phyloP scores from a whole-genome alignment of 495 filamentous ascomycete species.

The Trichoderma reesei region DNA sequence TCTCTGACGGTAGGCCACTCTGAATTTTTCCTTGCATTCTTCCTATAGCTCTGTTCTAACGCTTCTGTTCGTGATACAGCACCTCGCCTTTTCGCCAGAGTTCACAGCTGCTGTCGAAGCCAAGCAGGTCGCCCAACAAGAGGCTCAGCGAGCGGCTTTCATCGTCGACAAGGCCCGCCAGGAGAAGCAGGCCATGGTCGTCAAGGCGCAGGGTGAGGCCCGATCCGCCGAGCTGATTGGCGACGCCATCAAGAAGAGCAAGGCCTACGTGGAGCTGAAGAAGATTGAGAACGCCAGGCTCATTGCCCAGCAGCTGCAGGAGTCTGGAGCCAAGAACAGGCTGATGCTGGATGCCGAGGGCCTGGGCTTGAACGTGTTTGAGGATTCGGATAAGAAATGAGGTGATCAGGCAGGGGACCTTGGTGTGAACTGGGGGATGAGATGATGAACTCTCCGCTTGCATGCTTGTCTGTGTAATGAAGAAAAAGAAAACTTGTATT shows the following conservation, averaged over 20 bases:
- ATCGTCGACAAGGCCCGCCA: constrained; percentile 97
- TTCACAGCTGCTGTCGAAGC: constrained; percentile 98
- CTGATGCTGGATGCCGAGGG: constrained; percentile 84
- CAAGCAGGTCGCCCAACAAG: constrained; percentile 98
- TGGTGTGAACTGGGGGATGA: constrained; percentile 10
- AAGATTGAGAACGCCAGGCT: constrained; percentile 92
- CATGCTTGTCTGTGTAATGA: constrained; percentile 20
- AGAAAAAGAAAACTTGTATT: not conserved
- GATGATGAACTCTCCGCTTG: constrained; percentile 33
- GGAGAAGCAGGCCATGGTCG: constrained; percentile 98
- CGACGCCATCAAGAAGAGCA: constrained; percentile 98
- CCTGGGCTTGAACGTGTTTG: constrained; percentile 80
- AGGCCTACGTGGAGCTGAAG: constrained; percentile 90
- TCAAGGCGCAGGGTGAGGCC: constrained; percentile 97
- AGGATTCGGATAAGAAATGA: constrained; percentile 36
- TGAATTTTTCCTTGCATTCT: not conserved
- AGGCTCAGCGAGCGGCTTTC: constrained; percentile 94
- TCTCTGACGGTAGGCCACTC: constrained; percentile 73
- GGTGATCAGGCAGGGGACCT: not conserved
- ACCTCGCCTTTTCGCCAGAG: constrained; percentile 97
- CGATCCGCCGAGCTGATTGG: constrained; percentile 96
- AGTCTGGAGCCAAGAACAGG: constrained; percentile 84
- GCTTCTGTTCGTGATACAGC: constrained; percentile 40
- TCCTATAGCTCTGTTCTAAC: not conserved
- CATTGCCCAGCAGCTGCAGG: constrained; percentile 76